phyloP scores from a whole-genome alignment of 2,329 filamentous ascomycete species.

The Scopulariopsis brevicaulis region DNA sequence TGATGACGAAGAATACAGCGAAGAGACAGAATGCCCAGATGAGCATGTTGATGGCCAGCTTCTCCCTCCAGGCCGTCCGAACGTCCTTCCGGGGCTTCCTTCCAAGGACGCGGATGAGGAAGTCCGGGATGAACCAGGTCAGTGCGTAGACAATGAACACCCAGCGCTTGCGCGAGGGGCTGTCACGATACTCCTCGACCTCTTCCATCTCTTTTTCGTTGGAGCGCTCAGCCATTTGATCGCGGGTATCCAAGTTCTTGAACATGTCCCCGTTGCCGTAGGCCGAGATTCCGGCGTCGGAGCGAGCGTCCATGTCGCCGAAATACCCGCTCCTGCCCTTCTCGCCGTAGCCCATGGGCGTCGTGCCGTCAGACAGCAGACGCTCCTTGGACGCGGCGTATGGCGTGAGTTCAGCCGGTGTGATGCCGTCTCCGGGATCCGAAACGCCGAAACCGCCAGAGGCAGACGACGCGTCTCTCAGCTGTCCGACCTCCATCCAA shows the following conservation, averaged over 20 bases:
- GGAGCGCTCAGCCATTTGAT: slow-evolving; percentile 90
- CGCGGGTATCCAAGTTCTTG: slow-evolving; percentile 84
- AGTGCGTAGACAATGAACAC: slow-evolving; percentile 71
- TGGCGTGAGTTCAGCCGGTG: slow-evolving; percentile 39
- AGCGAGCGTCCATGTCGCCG: slow-evolving; percentile 73
- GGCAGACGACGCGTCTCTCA: slow-evolving; percentile 48
- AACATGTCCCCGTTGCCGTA: slow-evolving; percentile 96
- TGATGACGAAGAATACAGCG: slow-evolving; percentile 80
- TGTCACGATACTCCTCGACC: slow-evolving; percentile 73
- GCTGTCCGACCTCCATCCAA: slow-evolving; percentile 81
- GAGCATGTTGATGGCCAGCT: slow-evolving; percentile 93
- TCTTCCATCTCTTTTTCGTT: slow-evolving; percentile 85
- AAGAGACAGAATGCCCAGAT: slow-evolving; percentile 81
- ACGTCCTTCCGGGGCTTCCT: slow-evolving; percentile 89
- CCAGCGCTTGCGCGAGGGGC: slow-evolving; percentile 80
- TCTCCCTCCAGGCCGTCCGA: slow-evolving; percentile 88
- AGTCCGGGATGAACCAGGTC: slow-evolving; percentile 82
- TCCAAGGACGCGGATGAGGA: slow-evolving; percentile 64
- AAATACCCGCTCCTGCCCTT: slow-evolving; percentile 74
- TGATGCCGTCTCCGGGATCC: slow-evolving; percentile 51
- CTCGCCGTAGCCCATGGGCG: slow-evolving; percentile 56
- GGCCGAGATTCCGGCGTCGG: slow-evolving; percentile 85
- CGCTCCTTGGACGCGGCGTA: slow-evolving; percentile 55
- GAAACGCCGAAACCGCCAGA: slow-evolving; percentile 39
- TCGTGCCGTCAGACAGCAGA: slow-evolving; percentile 35